These are phyloP conservation scores for Penicillium sp. DNA, from an alignment of 2,329 filamentous ascomycete genomes.

Conservation along the genomic window DNA sequence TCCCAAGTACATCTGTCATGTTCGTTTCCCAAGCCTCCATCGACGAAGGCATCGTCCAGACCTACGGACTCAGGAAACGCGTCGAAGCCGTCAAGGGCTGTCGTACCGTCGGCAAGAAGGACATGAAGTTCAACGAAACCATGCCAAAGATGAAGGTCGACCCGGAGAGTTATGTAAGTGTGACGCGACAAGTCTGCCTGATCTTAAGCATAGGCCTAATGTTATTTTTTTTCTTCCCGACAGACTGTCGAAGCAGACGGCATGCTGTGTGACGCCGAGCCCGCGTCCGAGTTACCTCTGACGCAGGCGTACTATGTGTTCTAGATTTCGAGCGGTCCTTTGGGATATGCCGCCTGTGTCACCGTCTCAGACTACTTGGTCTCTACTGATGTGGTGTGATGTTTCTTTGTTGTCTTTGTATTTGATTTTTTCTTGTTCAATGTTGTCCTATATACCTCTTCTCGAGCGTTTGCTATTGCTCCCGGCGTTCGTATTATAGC, in stretches of 20 bases:
- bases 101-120: slow-evolving; percentile 70
- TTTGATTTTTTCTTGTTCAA: slow-evolving; percentile 2
- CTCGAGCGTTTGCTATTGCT: slow-evolving; percentile 14
- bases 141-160: slow-evolving; percentile 89
- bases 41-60: slow-evolving; percentile 61
- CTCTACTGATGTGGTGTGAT: background rate
- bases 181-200: background rate
- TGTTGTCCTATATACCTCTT: slow-evolving; percentile 19
- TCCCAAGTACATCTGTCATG: slow-evolving; percentile 70
- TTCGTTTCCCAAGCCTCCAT: slow-evolving; percentile 78
- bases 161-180: slow-evolving; percentile 73
- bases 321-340: slow-evolving; percentile 37
- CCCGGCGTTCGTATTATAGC: slow-evolving; percentile 7
- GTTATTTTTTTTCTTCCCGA: too few species aligned
- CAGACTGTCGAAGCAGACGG: slow-evolving; percentile 79
- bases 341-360: slow-evolving; percentile 1
- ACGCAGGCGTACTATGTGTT: slow-evolving; percentile 76
- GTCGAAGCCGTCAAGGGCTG: slow-evolving; percentile 77
- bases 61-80: slow-evolving; percentile 73
- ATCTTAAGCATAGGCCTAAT: slow-evolving; percentile 1
- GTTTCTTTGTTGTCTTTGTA: background rate
- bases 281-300: slow-evolving; percentile 67
- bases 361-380: background rate
- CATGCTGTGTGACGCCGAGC: slow-evolving; percentile 67
- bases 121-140: slow-evolving; percentile 85